A percentile compares a stretch with the other conserved stretches of the same genome.
phyloP scores from a whole-genome alignment of 805 yeast genomes.

The Danielia oregonensis region DNA sequence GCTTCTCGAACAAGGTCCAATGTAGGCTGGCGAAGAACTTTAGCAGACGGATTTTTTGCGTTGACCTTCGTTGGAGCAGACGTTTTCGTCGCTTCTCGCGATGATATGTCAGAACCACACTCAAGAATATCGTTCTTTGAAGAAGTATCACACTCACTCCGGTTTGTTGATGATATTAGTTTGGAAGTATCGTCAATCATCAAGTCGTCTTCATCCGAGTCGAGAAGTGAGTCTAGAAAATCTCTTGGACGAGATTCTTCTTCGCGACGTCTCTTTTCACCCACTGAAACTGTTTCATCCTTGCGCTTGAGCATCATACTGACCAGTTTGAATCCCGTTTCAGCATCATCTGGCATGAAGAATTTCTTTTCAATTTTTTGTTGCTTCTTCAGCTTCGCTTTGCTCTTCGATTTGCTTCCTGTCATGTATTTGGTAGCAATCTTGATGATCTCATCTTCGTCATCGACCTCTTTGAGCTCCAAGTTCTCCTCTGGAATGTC shows the following conservation, averaged over 20 bases:
- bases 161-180: too few species aligned
- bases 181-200: constrained; percentile 1
- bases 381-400: constrained; percentile 8
- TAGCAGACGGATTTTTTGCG: not conserved
- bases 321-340: constrained; percentile 58
- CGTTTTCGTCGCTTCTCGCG: too few species aligned
- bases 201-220: constrained; percentile 10
- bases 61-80: not conserved
- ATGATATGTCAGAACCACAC: too few species aligned
- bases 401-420: constrained; percentile 24
- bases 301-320: constrained; percentile 37
- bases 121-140: not conserved
- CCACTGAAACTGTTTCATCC: constrained; percentile 3
- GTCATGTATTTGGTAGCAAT: constrained; percentile 65
- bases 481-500: constrained; percentile 70
- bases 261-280: constrained; percentile 3
- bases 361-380: constrained; percentile 42
- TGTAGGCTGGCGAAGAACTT: not conserved
- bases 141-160: not conserved
- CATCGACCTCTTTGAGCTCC: constrained; percentile 52
- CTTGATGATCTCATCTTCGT: constrained; percentile 61
- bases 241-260: constrained; percentile 4
- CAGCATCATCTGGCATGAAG: constrained; percentile 72
- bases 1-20: not conserved
- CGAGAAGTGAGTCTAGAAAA: constrained; percentile 11